phyloP scores from a whole-genome alignment of 768 basidiomycete genomes.

The Amanita thiersii region DNA sequence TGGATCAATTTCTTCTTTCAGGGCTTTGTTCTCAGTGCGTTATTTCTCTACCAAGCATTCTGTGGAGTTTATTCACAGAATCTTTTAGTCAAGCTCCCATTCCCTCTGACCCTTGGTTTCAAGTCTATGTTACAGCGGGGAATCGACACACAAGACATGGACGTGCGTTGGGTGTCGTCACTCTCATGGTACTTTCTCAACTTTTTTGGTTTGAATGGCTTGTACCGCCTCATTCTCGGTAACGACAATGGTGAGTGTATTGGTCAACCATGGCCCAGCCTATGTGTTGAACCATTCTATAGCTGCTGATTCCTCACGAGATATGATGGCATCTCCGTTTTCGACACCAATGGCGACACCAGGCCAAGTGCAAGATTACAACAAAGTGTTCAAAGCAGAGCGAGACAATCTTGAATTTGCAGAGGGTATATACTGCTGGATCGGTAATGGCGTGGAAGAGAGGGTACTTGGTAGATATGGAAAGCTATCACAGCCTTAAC shows the following conservation, averaged over 20 bases:
- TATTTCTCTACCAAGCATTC: constrained; percentile 6
- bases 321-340: constrained; percentile 68
- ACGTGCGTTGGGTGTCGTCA: constrained; percentile 98
- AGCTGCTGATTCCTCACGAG: constrained; percentile 77
- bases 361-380: constrained; percentile 73
- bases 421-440: constrained; percentile 80
- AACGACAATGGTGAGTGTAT: constrained; percentile 69
- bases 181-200: constrained; percentile 99
- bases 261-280: constrained; percentile 1
- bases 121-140: constrained; percentile 97
- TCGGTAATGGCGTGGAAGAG: constrained; percentile 71
- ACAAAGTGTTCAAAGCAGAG: constrained; percentile 87
- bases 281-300: constrained; percentile 12
- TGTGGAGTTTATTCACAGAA: background rate
- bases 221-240: constrained; percentile 91
- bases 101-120: constrained; percentile 94
- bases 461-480: constrained; percentile 75
- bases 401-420: constrained; percentile 89
- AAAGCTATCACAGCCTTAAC: constrained; percentile 26
- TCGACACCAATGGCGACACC: constrained; percentile 37
- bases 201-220: constrained; percentile 93
- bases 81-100: constrained; percentile 81
- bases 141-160: constrained; percentile 92
- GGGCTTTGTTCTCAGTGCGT: constrained; percentile 94
- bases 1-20: constrained; percentile 99